phyloP scores from a whole-genome alignment of 257 asterid species.

The Cruciata laevipes region DNA sequence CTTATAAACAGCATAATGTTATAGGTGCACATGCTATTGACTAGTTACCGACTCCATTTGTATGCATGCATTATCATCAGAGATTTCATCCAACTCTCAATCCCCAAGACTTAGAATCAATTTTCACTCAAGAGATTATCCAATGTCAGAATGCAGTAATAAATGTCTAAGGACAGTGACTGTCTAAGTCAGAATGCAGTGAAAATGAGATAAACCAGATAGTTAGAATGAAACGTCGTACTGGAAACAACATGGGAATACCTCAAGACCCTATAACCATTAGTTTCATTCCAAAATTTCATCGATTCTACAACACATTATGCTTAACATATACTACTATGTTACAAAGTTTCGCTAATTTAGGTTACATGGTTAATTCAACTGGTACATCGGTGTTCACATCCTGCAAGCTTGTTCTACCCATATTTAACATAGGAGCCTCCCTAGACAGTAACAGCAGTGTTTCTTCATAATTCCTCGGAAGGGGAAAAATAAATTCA shows the following conservation, averaged over 20 bases:
- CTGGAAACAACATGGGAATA: not conserved
- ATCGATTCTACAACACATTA: not conserved
- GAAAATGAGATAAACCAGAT: not conserved
- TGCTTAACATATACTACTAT: not conserved
- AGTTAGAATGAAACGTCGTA: not conserved
- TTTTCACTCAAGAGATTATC: not conserved
- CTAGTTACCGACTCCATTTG: too few species aligned
- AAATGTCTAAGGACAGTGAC: not conserved
- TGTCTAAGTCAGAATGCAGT: not conserved
- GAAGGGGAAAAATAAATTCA: not conserved
- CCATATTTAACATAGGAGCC: not conserved
- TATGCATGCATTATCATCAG: constrained; percentile 28
- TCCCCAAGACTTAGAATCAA: not conserved
- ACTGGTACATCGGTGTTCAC: not conserved
- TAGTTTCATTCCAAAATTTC: not conserved
- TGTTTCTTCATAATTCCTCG: not conserved
- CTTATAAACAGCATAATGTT: not conserved
- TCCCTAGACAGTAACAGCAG: not conserved
- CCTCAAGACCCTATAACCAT: not conserved
- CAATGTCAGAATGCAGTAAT: not conserved
- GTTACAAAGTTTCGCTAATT: not conserved
- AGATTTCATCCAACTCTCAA: constrained; percentile 13
- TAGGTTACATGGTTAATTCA: not conserved
- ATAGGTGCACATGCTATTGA: constrained; percentile 16
- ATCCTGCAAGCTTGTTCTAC: not conserved